Percentiles rank a stretch among this genome's conserved stretches.
These are phyloP conservation scores for Jaapia argillacea DNA, from an alignment of 768 basidiomycete species.

Conservation along the genomic window DNA sequence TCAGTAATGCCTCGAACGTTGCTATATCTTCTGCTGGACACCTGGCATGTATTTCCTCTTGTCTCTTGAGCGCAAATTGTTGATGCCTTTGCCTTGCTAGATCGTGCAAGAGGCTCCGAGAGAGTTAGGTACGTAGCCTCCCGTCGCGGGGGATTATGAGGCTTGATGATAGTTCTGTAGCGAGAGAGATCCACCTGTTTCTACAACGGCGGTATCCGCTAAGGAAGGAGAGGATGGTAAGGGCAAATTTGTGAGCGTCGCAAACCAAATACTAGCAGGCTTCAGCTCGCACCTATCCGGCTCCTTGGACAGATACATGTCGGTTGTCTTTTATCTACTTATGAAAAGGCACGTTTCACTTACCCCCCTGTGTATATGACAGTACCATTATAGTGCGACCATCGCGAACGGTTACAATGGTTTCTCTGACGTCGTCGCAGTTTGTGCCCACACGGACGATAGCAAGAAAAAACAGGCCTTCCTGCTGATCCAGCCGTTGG, in stretches of 20 bases:
- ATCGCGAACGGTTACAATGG: too few species aligned
- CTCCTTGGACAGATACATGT: too few species aligned
- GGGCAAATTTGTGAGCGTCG: not conserved
- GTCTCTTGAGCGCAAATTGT: not conserved
- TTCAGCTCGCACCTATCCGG: too few species aligned
- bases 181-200: not conserved
- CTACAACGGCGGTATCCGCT: not conserved
- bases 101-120: constrained; percentile 20
- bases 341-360: too few species aligned
- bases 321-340: too few species aligned
- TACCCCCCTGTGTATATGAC: too few species aligned
- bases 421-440: too few species aligned
- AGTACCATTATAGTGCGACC: too few species aligned
- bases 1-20: constrained; percentile 23
- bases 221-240: not conserved
- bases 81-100: not conserved
- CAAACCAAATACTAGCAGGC: too few species aligned
- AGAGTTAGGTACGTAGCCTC: constrained; percentile 13
- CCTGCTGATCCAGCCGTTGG: too few species aligned
- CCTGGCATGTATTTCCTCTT: constrained; percentile 7
- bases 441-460: too few species aligned
- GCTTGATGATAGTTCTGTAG: not conserved
- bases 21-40: constrained; percentile 20
- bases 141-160: not conserved
- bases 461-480: too few species aligned